Evolutionary conservation across 2,329 filamentous ascomycete genomes (phyloP), one percentile per base, ranked within the genome.

Genomic region (Pseudocercospora vitis): DNA sequence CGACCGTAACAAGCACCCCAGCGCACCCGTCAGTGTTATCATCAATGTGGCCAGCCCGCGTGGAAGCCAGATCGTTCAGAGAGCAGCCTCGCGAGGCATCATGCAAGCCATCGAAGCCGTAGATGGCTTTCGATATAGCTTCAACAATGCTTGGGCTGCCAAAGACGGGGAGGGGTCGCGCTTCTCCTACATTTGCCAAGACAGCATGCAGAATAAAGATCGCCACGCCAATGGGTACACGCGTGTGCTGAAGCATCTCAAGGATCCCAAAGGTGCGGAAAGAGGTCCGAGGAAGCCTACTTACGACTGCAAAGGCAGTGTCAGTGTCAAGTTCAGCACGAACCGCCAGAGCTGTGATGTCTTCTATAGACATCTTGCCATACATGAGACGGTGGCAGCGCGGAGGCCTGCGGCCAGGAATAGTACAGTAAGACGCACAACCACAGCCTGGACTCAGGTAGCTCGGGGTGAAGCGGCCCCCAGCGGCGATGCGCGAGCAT

Each of bases 171-270:
- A 76, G 54, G 74, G 76, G 45, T 73, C 71, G 57, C 70, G 75
- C 56, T 77, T 75, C 65, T 75, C 73, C 24, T 77, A 76, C 65
- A 76, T 76, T 57, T 78, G 75, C 65, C 76, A 77, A 61, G 75
- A 78, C 66, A 76, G 73, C 60, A 68, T 77, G 63, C 72, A 77
- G 63, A 78, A 78, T 63, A 78, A 78, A 59, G 75, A 77, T 60
- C 70, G 75, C 42, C 74, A 74, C 39, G 75, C 74, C 6, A 77
- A 78, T 54, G 67, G 63, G 12, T 68, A 65, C 47, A 58, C 61
- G 11, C 58, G 66, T 14, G 63, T 63, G 7, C 53, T 61, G 45
- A 67, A 67, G 45, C 62, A 64, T 39, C 55, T 60, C 24, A 63
- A 63, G 50, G 55, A 56, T 29, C 53, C 49, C 6, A 28, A 29